Evolutionary conservation across 305 asterid species (phyloP).

Genomic region (Fraxinus paxiana): DNA sequence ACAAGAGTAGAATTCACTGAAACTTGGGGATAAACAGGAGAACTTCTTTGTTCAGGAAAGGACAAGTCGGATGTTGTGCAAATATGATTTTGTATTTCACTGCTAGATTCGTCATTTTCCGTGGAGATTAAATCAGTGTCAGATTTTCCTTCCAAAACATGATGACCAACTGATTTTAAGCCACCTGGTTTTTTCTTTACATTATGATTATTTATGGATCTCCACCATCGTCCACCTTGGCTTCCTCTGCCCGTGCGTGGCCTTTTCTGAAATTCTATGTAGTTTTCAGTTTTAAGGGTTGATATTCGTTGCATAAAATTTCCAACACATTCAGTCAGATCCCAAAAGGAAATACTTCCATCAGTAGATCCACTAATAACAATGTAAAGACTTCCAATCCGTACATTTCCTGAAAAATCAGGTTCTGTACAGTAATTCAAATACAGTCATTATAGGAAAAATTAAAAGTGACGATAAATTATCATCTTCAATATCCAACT

Average conservation of each 20-base stretch:
- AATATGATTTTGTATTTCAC: constrained; percentile 32
- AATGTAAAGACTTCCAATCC: constrained; percentile 49
- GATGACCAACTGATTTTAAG: constrained; percentile 18
- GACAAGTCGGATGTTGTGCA: constrained; percentile 33
- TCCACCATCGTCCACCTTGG: constrained; percentile 90
- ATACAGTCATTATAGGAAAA: constrained; percentile 13
- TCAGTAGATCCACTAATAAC: constrained; percentile 82
- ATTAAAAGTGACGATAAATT: neutral
- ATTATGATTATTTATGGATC: constrained; percentile 40
- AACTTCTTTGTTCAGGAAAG: constrained; percentile 27
- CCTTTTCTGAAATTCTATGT: constrained; percentile 62
- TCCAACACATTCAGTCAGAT: constrained; percentile 66
- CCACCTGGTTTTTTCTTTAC: constrained; percentile 38
- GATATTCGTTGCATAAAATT: constrained; percentile 58
- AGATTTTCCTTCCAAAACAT: constrained; percentile 25
- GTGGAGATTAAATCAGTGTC: constrained; percentile 27
- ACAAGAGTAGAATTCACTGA: constrained; percentile 20
- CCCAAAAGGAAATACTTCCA: constrained; percentile 88
- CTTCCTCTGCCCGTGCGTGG: constrained; percentile 98
- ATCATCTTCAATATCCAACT: constrained; percentile 1
- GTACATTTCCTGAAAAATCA: constrained; percentile 37
- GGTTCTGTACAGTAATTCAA: constrained; percentile 8
- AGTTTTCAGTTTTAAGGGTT: constrained; percentile 48
- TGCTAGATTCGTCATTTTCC: constrained; percentile 20
- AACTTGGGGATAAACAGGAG: constrained; percentile 23